Evolutionary conservation across 495 filamentous ascomycete species (phyloP).

Genomic region (Aspergillus olivimuriae): DNA sequence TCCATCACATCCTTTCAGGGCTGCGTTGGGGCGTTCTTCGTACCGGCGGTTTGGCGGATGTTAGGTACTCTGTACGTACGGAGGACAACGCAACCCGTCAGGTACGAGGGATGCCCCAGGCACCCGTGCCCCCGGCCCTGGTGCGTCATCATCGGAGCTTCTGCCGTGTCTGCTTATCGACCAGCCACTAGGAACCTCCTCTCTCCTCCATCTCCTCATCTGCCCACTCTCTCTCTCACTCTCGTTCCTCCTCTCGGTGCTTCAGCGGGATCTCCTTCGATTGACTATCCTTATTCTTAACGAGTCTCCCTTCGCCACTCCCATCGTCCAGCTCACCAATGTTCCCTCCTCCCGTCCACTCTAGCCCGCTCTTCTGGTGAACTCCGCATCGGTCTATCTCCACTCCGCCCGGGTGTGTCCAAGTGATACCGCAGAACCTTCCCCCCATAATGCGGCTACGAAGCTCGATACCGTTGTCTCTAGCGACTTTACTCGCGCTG

Average conservation of each 20-base stretch:
- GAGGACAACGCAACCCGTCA: too few species aligned
- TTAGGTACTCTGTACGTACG: too few species aligned
- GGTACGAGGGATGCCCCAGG: slow-evolving; percentile 17
- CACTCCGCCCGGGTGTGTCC: neutral
- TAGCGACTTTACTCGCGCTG: slow-evolving; percentile 21
- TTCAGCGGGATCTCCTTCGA: too few species aligned
- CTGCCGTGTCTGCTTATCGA: slow-evolving; percentile 1
- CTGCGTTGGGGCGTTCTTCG: too few species aligned
- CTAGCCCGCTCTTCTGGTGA: slow-evolving; percentile 8
- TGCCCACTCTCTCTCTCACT: slow-evolving; percentile 6
- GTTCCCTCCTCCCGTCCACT: neutral
- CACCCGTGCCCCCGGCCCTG: slow-evolving; percentile 4
- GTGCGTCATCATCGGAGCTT: slow-evolving; percentile 28
- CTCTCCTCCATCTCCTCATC: slow-evolving; percentile 14
- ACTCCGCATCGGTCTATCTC: slow-evolving; percentile 6
- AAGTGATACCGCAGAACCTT: too few species aligned
- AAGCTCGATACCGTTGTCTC: slow-evolving; percentile 18
- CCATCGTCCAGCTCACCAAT: neutral
- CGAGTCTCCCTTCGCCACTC: too few species aligned
- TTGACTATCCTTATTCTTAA: too few species aligned
- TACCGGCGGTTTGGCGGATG: too few species aligned
- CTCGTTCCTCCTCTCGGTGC: too few species aligned
- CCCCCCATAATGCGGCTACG: slow-evolving; percentile 28
- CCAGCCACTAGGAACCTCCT: slow-evolving; percentile 7
- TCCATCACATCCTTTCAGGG: too few species aligned